Evolutionary conservation across 2,329 filamentous ascomycete species (phyloP).

Genomic region (Myriosclerotinia scirpicola): DNA sequence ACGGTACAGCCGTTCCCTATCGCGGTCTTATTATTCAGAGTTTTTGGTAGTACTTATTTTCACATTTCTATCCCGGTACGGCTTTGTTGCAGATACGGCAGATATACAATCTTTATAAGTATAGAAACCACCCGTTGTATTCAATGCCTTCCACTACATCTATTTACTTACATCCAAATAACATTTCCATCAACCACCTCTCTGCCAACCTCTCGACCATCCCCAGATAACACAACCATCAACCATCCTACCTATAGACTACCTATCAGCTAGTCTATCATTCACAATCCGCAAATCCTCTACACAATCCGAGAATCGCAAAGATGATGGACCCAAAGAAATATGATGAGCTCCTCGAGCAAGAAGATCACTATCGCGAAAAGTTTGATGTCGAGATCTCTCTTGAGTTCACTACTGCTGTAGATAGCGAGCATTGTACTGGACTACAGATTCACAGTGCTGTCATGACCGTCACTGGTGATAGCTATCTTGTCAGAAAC

Average conservation of each 20-base stretch:
- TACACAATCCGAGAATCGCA: not conserved
- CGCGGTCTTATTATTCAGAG: no score
- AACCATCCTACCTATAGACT: not conserved
- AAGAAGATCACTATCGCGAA: not conserved
- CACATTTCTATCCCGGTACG: not conserved
- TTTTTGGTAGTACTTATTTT: not conserved
- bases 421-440: not conserved
- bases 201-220: not conserved
- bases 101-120: not conserved
- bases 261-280: not conserved
- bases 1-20: no score
- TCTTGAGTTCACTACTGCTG: not conserved
- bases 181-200: not conserved
- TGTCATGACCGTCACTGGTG: not conserved
- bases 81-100: not conserved
- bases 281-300: not conserved
- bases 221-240: not conserved
- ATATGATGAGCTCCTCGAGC: not conserved
- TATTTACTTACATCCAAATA: not conserved
- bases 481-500: not conserved
- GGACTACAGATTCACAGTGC: not conserved
- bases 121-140: not conserved
- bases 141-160: not conserved
- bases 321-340: conserved; percentile 2
- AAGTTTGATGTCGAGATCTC: not conserved